Conservation (phyloP, 1,284 basidiomycete genomes). For the Naganishia sp. region DNA sequence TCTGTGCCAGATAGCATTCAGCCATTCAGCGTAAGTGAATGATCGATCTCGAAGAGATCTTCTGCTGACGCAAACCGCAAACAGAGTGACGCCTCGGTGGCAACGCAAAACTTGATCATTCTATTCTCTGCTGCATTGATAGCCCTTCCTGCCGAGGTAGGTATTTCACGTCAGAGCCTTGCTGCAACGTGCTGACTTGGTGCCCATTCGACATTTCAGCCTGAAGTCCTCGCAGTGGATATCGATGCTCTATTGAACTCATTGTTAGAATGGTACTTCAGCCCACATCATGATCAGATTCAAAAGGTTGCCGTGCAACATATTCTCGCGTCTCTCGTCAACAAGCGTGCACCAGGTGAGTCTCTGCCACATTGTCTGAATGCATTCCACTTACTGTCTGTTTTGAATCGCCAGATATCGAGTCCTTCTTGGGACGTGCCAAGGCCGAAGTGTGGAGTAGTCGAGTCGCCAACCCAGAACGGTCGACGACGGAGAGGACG, state of each 20-base stretch:
- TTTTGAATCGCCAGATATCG: constrained; percentile 55
- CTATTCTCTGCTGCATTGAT: constrained; percentile 69
- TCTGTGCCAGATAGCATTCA: constrained; percentile 57
- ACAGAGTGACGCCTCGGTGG: constrained; percentile 40
- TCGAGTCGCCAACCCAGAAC: constrained; percentile 42
- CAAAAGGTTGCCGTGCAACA: constrained; percentile 66
- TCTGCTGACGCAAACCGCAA: neutral
- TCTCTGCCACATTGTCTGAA: neutral
- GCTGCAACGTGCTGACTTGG: constrained; percentile 4
- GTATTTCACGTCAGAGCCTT: constrained; percentile 34
- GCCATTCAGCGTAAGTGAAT: constrained; percentile 48
- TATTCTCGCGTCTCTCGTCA: constrained; percentile 68
- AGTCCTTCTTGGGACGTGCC: constrained; percentile 55
- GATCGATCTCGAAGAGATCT: neutral
- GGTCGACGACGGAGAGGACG: constrained; percentile 22
- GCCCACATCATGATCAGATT: constrained; percentile 58
- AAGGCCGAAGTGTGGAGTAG: constrained; percentile 46
- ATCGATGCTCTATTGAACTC: constrained; percentile 39
- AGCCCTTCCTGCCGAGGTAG: constrained; percentile 66
- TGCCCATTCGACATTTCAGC: constrained; percentile 50
- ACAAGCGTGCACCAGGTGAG: constrained; percentile 70
- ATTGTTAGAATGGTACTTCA: constrained; percentile 64
- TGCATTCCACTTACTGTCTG: neutral
- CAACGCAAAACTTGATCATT: constrained; percentile 64
- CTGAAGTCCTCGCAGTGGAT: constrained; percentile 58